These are phyloP conservation scores for Nakaseomyces sp. DNA, from an alignment of 1,139 yeast genomes.

Conservation along the genomic window DNA sequence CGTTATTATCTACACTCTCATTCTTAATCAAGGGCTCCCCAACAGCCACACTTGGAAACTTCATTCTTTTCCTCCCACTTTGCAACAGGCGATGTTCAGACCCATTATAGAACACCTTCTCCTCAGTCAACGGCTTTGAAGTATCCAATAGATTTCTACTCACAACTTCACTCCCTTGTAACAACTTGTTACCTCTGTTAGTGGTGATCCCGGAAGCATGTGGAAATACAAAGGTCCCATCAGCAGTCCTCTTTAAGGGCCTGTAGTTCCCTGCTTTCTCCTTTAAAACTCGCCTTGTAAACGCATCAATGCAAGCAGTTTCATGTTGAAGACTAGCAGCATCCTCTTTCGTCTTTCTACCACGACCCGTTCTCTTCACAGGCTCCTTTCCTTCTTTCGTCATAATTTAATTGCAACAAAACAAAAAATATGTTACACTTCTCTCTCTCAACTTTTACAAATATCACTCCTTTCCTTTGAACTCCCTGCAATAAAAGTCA, in stretches of 20 bases:
- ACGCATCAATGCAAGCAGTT: conserved; percentile 13
- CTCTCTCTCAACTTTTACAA: too few species aligned
- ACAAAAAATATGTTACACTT: too few species aligned
- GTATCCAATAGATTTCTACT: conserved; percentile 32
- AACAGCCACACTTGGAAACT: conserved; percentile 22
- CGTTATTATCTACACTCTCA: conserved; percentile 15
- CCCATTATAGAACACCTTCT: conserved; percentile 31
- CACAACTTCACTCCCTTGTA: conserved; percentile 38
- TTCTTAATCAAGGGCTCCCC: conserved; percentile 17
- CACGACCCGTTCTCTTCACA: neutral
- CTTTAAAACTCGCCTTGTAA: conserved; percentile 26
- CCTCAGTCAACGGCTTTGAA: conserved; percentile 33
- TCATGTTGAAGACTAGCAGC: conserved; percentile 1
- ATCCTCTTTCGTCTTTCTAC: conserved; percentile 2
- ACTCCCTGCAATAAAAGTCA: too few species aligned
- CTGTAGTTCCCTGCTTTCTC: conserved; percentile 31
- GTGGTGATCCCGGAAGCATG: conserved; percentile 32
- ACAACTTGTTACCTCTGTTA: conserved; percentile 55
- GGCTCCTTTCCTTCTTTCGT: conserved; percentile 1
- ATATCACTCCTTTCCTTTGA: too few species aligned
- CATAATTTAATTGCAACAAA: neutral
- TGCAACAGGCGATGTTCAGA: conserved; percentile 30
- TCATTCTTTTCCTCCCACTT: conserved; percentile 26
- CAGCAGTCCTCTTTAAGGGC: conserved; percentile 22
- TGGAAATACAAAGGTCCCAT: conserved; percentile 23